Conservation (phyloP, 352 stramenopile species). For the Pythium diclinum region DNA sequence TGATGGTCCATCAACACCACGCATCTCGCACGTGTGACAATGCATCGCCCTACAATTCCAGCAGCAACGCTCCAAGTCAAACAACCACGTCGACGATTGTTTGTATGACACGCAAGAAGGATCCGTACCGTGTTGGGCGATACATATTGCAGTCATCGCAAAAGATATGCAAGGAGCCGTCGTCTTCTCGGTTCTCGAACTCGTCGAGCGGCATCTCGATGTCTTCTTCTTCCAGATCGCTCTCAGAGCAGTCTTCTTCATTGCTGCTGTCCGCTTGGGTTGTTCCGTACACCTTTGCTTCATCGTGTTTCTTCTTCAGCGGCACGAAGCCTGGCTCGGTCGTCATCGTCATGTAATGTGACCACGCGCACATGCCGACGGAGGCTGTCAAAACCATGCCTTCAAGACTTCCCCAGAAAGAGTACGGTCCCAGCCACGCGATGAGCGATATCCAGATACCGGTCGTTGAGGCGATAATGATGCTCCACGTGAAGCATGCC, state of each 20-base stretch:
- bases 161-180: conserved; percentile 73
- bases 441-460: conserved; percentile 49
- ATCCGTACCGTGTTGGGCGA: conserved; percentile 54
- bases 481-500: conserved; percentile 52
- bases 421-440: conserved; percentile 56
- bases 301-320: background rate
- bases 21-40: conserved; percentile 76
- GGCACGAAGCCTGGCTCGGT: conserved; percentile 76
- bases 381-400: conserved; percentile 45
- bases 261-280: conserved; percentile 2
- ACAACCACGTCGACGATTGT: background rate
- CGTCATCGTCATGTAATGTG: conserved; percentile 66
- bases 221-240: conserved; percentile 41
- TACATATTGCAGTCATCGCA: conserved; percentile 82
- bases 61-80: background rate
- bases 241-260: conserved; percentile 22
- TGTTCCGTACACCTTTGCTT: conserved; percentile 5
- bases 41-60: conserved; percentile 56
- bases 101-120: background rate
- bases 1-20: conserved; percentile 83
- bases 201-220: conserved; percentile 64
- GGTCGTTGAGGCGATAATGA: conserved; percentile 44
- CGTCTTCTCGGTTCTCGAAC: conserved; percentile 66
- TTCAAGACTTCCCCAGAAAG: conserved; percentile 41
- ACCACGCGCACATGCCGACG: conserved; percentile 74